These are phyloP conservation scores for Sporothrix curviconia DNA, from an alignment of 2,329 filamentous ascomycete species.

Conservation along the genomic window DNA sequence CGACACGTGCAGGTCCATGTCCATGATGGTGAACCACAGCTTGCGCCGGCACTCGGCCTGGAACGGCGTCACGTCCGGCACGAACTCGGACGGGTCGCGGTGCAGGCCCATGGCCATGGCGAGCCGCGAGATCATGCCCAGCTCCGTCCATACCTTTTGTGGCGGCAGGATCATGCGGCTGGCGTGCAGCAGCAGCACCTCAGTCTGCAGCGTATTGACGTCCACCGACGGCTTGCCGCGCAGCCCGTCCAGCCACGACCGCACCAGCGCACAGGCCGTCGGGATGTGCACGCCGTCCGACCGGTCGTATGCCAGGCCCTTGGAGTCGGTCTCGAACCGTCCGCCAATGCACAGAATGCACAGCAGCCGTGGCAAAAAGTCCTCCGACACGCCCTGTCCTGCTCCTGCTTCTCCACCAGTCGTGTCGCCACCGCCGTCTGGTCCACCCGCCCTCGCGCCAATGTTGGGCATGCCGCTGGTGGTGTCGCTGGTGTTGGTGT, in stretches of 20 bases:
- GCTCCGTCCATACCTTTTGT: slow-evolving; percentile 47
- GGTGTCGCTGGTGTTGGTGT: too few species aligned
- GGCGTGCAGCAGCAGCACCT: slow-evolving; percentile 47
- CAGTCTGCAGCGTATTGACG: slow-evolving; percentile 46
- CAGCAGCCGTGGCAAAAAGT: slow-evolving; percentile 48
- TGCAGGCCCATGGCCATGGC: slow-evolving; percentile 56
- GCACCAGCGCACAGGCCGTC: slow-evolving; percentile 49
- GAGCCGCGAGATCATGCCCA: slow-evolving; percentile 50
- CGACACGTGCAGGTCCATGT: slow-evolving; percentile 50
- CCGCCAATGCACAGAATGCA: slow-evolving; percentile 48
- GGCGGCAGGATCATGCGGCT: slow-evolving; percentile 43
- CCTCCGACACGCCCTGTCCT: slow-evolving; percentile 27
- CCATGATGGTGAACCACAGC: slow-evolving; percentile 50
- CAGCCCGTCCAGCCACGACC: slow-evolving; percentile 46
- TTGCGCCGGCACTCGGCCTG: slow-evolving; percentile 48
- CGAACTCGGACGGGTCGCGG: slow-evolving; percentile 49
- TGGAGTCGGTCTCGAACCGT: slow-evolving; percentile 44
- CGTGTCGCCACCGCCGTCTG: neutral
- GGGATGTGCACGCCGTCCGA: slow-evolving; percentile 50
- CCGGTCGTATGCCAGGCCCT: slow-evolving; percentile 45
- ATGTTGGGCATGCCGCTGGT: slow-evolving; percentile 31
- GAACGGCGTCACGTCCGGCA: slow-evolving; percentile 40
- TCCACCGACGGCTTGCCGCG: slow-evolving; percentile 48
- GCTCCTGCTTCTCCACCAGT: slow-evolving; percentile 29
- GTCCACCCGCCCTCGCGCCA: neutral